phyloP scores from a whole-genome alignment of 306 rosid genomes.

The Rubus parviflorus region DNA sequence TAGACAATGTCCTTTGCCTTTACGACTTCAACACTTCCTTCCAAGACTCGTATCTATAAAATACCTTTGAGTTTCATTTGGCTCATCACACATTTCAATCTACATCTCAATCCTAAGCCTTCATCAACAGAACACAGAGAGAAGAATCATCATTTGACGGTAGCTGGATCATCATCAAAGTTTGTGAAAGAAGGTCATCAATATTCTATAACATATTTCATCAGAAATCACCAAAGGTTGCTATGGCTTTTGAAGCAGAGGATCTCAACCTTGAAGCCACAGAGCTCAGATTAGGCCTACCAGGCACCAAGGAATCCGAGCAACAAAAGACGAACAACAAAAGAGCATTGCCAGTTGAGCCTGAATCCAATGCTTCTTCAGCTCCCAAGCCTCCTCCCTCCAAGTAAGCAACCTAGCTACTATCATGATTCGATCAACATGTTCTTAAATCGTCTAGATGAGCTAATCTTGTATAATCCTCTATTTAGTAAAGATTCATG shows the following conservation, averaged over 20 bases:
- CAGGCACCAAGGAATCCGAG: conserved; percentile 22
- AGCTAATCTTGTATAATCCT: background rate
- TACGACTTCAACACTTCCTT: background rate
- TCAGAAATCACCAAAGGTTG: background rate
- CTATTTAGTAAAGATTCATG: background rate
- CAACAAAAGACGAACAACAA: conserved; percentile 31
- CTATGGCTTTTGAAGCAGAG: conserved; percentile 14
- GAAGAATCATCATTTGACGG: background rate
- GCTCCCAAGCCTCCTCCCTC: conserved; percentile 32
- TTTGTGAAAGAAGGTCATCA: background rate
- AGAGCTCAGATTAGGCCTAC: conserved; percentile 50
- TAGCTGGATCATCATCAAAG: background rate
- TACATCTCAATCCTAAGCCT: background rate
- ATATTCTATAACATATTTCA: background rate
- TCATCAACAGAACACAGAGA: background rate
- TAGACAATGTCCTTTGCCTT: background rate
- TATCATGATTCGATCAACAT: background rate
- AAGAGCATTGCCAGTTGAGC: conserved; percentile 31
- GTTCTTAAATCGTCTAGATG: background rate
- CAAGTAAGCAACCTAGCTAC: conserved; percentile 45
- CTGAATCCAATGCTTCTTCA: background rate
- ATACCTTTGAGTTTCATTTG: conserved; percentile 11
- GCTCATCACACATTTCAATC: conserved; percentile 19
- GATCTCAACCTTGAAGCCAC: conserved; percentile 53
- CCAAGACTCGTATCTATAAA: conserved; percentile 29